A percentile compares a stretch with the other conserved stretches of the same genome.
These are phyloP conservation scores for Fusarium sp. DNA, from an alignment of 2,329 filamentous ascomycete species.

Conservation along the genomic window DNA sequence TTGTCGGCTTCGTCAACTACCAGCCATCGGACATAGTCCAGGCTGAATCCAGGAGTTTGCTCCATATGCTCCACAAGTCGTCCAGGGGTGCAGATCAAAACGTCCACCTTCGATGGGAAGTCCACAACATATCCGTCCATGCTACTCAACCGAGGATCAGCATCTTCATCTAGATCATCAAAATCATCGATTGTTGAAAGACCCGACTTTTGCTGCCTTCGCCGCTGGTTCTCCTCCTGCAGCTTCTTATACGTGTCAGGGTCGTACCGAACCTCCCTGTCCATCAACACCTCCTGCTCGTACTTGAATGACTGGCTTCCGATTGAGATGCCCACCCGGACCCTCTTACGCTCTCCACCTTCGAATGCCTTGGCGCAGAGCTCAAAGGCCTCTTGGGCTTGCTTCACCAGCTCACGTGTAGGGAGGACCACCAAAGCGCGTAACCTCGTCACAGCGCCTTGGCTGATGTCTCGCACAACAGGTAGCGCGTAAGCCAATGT, in stretches of 20 bases:
- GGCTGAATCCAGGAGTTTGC: conserved; percentile 84
- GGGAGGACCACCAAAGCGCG: conserved; percentile 90
- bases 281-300: conserved; percentile 68
- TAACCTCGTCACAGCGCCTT: conserved; percentile 75
- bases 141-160: conserved; percentile 52
- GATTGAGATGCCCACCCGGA: conserved; percentile 86
- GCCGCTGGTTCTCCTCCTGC: conserved; percentile 40
- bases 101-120: conserved; percentile 82
- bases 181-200: conserved; percentile 36
- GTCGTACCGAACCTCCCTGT: conserved; percentile 72
- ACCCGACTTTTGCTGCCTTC: conserved; percentile 13
- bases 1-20: conserved; percentile 96
- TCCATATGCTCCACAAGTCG: conserved; percentile 92
- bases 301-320: conserved; percentile 83
- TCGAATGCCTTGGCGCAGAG: conserved; percentile 77
- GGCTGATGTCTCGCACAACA: conserved; percentile 82
- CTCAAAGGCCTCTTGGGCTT: conserved; percentile 85
- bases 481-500: conserved; percentile 93
- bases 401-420: conserved; percentile 89
- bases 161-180: conserved; percentile 39
- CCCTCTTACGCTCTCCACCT: conserved; percentile 71
- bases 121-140: conserved; percentile 70
- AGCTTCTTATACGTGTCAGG: conserved; percentile 66
- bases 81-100: conserved; percentile 93
- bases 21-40: conserved; percentile 87